Base-by-base conservation (phyloP, 805 yeast species). In the Spathaspora sp. region DNA sequence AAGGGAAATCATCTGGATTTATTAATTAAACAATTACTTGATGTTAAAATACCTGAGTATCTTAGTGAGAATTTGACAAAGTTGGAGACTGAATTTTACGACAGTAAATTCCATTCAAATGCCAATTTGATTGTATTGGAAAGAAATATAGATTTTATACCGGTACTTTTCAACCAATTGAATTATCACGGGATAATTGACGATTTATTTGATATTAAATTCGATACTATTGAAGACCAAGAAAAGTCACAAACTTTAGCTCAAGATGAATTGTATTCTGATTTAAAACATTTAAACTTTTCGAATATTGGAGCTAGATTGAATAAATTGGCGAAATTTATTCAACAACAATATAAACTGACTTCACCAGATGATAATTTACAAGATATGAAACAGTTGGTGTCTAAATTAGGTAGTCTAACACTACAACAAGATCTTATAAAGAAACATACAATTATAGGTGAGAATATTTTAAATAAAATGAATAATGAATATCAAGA, bases 121-220 rank as follows among this genome's bases (percentile, higher is more conserved):
- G 78, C 83, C 48, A 96, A 93, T 61, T 68, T 92, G 28, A 75
- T 93, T 5, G 85, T 92, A 1, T 61, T 93, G 18, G 98, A 93
- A 62, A 73, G 99, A 46, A 81, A 85, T 49, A 65, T 85, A 28
- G 99, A 93, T 67, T 77, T 81, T 43, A 65, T 87, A 4, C 82
- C 96, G 1, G 85, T 90, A 1, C 60, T 89, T 10, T 68, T 90
- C 50, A 81, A 84, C 23, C 97, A 92, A 60, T 68, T 92, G 58
- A 87, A 90, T 1, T 93, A 92, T 64, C 74, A 80, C 16, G 99
- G 98, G 0, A 72, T 94, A 14, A 72, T 91, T 18, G 92, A 88
- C 63, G 97, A 92, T 58, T 64, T 82, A 11, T 76, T 82, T 57
- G 82, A 79, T 4, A 69, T 85, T 5, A 72, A 76, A 12, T 62